Base-by-base conservation (phyloP, 2,329 filamentous ascomycete genomes). In the Scedosporium boydii region DNA sequence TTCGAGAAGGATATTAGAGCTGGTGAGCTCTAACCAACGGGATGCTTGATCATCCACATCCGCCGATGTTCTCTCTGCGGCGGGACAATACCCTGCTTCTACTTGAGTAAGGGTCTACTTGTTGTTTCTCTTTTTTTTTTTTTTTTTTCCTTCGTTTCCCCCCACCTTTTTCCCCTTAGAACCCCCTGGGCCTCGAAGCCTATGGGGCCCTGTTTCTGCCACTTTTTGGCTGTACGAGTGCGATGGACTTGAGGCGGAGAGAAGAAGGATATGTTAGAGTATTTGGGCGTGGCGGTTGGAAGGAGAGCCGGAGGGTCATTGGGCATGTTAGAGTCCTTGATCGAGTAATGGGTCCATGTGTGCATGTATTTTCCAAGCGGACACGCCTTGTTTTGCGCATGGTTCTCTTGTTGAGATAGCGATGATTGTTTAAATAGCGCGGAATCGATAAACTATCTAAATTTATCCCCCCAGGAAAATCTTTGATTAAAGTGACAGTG, bases 1-100 rank as follows among this genome's bases (percentile, higher is more conserved):
- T 87, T 86, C 65, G 77, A 82, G 67, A 85, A 84, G 70, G 82
- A 85, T 68, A 71, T 86, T 58, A 74, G 79, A 38, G 66, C 66
- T 23, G 79, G 78, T 1, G 70, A 74, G 23, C 67, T 82, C 29
- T 81, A 26, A 41, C 18, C 9, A 53, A 29, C 16, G n/a, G n/a
- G n/a, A 27, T 42, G 6, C 21, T 14, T 14, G 42, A 18, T 18
- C 42, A 14, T 18, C 42, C 12, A 46, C n/a, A 46, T 5, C 42
- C 12, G n/a, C 42, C 42, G 42, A 6, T 5, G 42, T 18, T 18
- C n/a, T 18, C n/a, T 46, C 14, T 14, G 4, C 42, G 42, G 42
- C 10, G 42, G 27, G 27, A 29, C 27, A 29, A 29, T 29, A 6
- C 27, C 6, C 27, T 29, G 4, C 4, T 29, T 29, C 27, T 29